Percentiles rank a stretch among this genome's conserved stretches.
Evolutionary conservation across 306 rosid species (phyloP).

Genomic region (Potentilla sterilis): DNA sequence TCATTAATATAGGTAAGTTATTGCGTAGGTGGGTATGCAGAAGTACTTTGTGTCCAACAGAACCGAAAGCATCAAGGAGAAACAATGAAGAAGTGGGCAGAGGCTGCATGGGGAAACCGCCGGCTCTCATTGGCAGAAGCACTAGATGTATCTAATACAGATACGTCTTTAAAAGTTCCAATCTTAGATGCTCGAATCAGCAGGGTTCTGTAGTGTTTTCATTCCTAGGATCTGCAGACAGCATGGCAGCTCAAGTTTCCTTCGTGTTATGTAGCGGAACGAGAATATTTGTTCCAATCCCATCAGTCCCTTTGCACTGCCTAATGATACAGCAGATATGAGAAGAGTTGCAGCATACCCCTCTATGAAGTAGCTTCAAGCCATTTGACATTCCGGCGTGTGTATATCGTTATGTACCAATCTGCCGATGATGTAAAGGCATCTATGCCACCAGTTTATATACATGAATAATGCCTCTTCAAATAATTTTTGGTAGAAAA

Average conservation of each 20-base stretch:
- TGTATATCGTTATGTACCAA: background rate
- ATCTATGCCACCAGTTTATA: background rate
- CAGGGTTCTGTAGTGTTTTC: constrained; percentile 49
- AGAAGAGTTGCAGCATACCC: background rate
- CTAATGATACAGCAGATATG: background rate
- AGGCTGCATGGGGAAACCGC: constrained; percentile 56
- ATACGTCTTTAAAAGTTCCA: constrained; percentile 34
- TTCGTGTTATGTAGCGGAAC: background rate
- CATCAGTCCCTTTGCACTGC: background rate
- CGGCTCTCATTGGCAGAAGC: constrained; percentile 70
- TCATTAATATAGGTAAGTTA: constrained; percentile 3
- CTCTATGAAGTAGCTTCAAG: background rate
- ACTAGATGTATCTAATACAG: constrained; percentile 51
- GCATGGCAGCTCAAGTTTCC: background rate
- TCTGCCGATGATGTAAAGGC: background rate
- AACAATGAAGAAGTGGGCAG: constrained; percentile 55
- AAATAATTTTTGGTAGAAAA: background rate
- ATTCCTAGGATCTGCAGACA: constrained; percentile 2
- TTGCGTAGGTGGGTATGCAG: constrained; percentile 68
- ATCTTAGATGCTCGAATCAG: constrained; percentile 68
- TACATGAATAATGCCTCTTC: background rate
- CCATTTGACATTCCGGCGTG: constrained; percentile 2
- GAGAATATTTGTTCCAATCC: background rate
- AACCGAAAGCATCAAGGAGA: constrained; percentile 74
- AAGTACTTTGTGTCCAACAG: constrained; percentile 67